Conservation (phyloP, 2,329 filamentous ascomycete species). For the Fusarium equiseti region DNA sequence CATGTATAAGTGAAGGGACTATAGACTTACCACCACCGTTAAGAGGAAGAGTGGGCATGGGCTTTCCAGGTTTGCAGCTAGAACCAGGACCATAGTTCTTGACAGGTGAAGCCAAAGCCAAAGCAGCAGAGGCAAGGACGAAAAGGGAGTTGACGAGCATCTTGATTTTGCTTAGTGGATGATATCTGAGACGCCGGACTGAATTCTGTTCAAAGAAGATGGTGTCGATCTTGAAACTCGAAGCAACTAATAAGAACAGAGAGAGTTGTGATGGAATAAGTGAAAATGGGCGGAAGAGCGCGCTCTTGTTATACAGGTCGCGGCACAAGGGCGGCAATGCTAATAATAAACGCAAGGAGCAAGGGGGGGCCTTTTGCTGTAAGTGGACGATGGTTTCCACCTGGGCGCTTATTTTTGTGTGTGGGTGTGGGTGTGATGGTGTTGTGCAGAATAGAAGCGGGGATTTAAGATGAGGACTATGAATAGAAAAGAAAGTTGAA, state of each 20-base stretch:
- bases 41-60: constrained; percentile 52
- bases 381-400: constrained; percentile 43
- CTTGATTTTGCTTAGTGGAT: constrained; percentile 12
- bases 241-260: constrained; percentile 14
- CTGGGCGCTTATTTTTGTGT: constrained; percentile 45
- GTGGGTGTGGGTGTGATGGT: constrained; percentile 25
- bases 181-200: constrained; percentile 24
- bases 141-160: constrained; percentile 54
- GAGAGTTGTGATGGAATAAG: constrained; percentile 6
- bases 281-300: constrained; percentile 28
- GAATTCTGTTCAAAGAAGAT: constrained; percentile 22
- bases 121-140: constrained; percentile 51
- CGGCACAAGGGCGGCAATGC: constrained; percentile 45
- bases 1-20: not conserved
- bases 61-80: constrained; percentile 27
- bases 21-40: constrained; percentile 54
- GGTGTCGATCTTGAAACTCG: constrained; percentile 38
- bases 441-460: constrained; percentile 34
- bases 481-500: constrained; percentile 5
- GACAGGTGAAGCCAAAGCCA: constrained; percentile 49
- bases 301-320: constrained; percentile 32
- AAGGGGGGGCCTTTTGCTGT: constrained; percentile 18
- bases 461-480: constrained; percentile 13
- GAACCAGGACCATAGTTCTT: constrained; percentile 33
- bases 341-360: constrained; percentile 48